Base-by-base conservation (phyloP, 208 protist species). In the Leishmania tarentolae region DNA sequence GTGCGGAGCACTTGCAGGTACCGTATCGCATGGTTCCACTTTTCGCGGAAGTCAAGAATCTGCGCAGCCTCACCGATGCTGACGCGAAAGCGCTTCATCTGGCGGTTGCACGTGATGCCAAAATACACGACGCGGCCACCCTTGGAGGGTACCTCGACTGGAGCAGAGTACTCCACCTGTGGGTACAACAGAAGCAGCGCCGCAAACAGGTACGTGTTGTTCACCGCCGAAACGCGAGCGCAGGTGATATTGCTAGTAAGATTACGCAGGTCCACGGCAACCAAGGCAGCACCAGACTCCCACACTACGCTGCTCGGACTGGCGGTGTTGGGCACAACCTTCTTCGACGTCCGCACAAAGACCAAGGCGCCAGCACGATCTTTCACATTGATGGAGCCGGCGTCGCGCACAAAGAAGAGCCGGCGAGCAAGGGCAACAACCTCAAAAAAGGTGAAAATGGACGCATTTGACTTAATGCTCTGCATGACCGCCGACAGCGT, bases 311-410 rank as follows among this genome's bases (percentile, higher is more conserved):
- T 80, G 73, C 87, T 90, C 8, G 88, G 81, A 31, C 78, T 82
- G 42, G 70, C 19, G 9, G 37, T 63, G 83, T 92, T 90, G 28
- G 88, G 78, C 24, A 90, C 76, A 31, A 96, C 87, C 71, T 92
- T 92, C 86, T 97, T 98, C 24, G 93, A 86, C 19, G 95, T 94
- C 57, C 95, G 95, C 80, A 97, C 90, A 88, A 97, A 98, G n/a
- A 88, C 86, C 80, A 96, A 90, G 42, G 92, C 87, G 37, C 88
- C 93, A 57, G 86, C 82, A 76, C 88, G 89, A 75, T 95, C 91
- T 42, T 89, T 87, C 44, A 83, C 66, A 77, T 91, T 92, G 35
- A 95, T 76, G 42, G 87, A 86, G 68, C 93, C 93, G 0, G 86
- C 84, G 68, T 97, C 90, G 42, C 92, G 91, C 71, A 98, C 91